Evolutionary conservation across 805 yeast species (phyloP).

Genomic region (Clavispora asparagi): DNA sequence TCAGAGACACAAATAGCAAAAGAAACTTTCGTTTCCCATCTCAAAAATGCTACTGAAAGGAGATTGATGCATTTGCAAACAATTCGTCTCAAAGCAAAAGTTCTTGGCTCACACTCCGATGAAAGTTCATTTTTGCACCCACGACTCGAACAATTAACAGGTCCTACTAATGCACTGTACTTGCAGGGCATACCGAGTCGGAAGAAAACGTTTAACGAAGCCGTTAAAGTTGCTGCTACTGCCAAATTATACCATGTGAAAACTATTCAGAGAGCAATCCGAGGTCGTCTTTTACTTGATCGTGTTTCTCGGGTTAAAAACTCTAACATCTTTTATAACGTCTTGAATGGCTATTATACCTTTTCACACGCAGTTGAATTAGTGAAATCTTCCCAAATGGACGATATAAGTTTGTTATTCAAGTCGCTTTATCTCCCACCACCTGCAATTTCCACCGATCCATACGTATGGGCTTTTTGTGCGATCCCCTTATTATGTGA

Average conservation of each 20-base stretch:
- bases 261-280: not conserved
- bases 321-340: not conserved
- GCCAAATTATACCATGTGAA: not conserved
- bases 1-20: not conserved
- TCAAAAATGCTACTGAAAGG: not conserved
- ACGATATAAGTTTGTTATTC: not conserved
- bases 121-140: not conserved
- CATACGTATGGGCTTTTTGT: constrained; percentile 15
- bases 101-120: not conserved
- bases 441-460: not conserved
- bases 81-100: not conserved
- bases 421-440: not conserved
- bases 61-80: not conserved
- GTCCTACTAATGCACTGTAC: too few relatives aligned
- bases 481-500: constrained; percentile 2
- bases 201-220: too few relatives aligned
- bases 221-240: too few relatives aligned
- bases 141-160: not conserved
- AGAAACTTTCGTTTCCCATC: not conserved
- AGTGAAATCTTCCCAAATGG: not conserved
- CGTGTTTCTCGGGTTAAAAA: not conserved
- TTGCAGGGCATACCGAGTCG: too few relatives aligned
- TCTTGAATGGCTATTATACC: not conserved
- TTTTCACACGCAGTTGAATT: not conserved
- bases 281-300: not conserved